Conservation (phyloP, 805 yeast species). For the Candida jianshihensis region DNA sequence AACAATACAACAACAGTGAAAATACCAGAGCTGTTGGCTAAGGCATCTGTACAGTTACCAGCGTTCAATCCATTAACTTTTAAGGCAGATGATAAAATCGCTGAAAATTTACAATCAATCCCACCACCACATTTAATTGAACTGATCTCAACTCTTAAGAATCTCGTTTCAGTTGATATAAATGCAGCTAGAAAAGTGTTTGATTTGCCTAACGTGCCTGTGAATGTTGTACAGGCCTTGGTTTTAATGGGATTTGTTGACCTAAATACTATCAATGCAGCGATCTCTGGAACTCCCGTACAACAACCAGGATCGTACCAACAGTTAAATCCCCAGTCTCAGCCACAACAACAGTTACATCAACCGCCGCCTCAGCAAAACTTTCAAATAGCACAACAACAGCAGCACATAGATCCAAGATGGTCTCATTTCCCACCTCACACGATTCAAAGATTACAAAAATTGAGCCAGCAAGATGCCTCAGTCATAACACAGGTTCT, state of each 20-base stretch:
- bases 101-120: conserved; percentile 52
- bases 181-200: conserved; percentile 46
- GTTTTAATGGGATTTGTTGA: conserved; percentile 73
- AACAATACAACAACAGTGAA: conserved; percentile 14
- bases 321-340: conserved; percentile 9
- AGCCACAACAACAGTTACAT: conserved; percentile 10
- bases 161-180: conserved; percentile 27
- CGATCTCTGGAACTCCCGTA: conserved; percentile 23
- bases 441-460: conserved; percentile 44
- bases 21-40: conserved; percentile 41
- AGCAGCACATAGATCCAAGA: conserved; percentile 24
- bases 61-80: conserved; percentile 38
- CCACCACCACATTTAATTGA: conserved; percentile 70
- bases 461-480: conserved; percentile 30
- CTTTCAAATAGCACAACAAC: conserved; percentile 10
- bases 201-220: conserved; percentile 49
- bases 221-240: conserved; percentile 67
- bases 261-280: conserved; percentile 56
- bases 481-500: too few species aligned
- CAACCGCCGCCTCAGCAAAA: conserved; percentile 4
- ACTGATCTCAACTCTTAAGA: conserved; percentile 58
- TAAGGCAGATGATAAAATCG: conserved; percentile 48
- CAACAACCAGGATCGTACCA: neutral
- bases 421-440: conserved; percentile 44
- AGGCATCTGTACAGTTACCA: conserved; percentile 54